Conservation (phyloP, 495 filamentous ascomycete species). For the Rostrohypoxylon terebratum region DNA sequence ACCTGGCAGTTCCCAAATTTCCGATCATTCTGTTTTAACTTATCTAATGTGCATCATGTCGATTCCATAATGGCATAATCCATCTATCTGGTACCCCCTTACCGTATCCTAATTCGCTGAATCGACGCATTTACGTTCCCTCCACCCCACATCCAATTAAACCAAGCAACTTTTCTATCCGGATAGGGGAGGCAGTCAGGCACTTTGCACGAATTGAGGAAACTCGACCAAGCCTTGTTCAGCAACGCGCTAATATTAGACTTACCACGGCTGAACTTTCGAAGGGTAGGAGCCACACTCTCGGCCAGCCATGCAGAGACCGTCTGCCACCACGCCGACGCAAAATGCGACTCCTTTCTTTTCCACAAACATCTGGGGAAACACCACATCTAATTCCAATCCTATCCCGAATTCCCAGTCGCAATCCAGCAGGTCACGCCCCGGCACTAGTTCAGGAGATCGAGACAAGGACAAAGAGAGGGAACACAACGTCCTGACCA, state of each 20-base stretch:
- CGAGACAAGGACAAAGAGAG: conserved; percentile 36
- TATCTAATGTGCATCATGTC: conserved; percentile 39
- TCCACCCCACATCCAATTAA: conserved; percentile 46
- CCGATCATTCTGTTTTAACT: conserved; percentile 12
- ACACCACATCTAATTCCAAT: conserved; percentile 32
- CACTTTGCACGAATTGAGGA: conserved; percentile 33
- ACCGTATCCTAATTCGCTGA: conserved; percentile 35
- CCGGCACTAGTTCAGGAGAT: conserved; percentile 56
- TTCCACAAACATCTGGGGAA: conserved; percentile 55
- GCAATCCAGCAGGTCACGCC: conserved; percentile 52
- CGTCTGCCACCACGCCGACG: conserved; percentile 52
- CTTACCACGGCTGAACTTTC: conserved; percentile 39
- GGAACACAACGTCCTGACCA: conserved; percentile 53
- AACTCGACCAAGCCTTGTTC: conserved; percentile 27
- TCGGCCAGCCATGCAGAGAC: conserved; percentile 56
- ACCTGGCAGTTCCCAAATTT: conserved; percentile 8
- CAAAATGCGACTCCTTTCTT: conserved; percentile 59
- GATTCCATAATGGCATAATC: conserved; percentile 39
- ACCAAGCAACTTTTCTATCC: conserved; percentile 32
- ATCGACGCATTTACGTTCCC: conserved; percentile 28
- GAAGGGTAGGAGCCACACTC: conserved; percentile 35
- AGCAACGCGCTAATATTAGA: conserved; percentile 41
- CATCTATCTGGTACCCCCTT: conserved; percentile 20
- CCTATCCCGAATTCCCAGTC: conserved; percentile 29
- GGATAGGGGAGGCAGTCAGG: conserved; percentile 41